Percentiles rank a stretch among this genome's conserved stretches.
phyloP scores from a whole-genome alignment of 441 rosid species.

The Erysimum cheiri region DNA sequence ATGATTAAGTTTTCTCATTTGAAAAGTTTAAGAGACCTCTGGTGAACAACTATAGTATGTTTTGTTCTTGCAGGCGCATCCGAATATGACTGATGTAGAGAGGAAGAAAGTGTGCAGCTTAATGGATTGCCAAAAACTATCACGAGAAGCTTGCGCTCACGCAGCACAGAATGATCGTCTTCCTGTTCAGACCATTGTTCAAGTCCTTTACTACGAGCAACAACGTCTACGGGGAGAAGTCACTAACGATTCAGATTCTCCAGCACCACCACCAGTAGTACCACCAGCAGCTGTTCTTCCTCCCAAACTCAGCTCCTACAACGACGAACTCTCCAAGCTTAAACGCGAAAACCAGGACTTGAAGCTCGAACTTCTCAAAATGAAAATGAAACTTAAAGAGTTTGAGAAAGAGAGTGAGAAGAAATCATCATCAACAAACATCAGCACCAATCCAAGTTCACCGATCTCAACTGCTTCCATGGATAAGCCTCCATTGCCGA shows the following conservation, averaged over 20 bases:
- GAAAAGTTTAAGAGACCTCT: not conserved
- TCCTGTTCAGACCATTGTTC: conserved; percentile 87
- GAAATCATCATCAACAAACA: conserved; percentile 25
- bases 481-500: conserved; percentile 81
- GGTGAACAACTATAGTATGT: not conserved
- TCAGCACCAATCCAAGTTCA: conserved; percentile 35
- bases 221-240: conserved; percentile 86
- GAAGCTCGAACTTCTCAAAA: conserved; percentile 72
- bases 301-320: conserved; percentile 46
- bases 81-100: conserved; percentile 63
- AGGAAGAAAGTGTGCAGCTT: conserved; percentile 74
- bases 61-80: conserved; percentile 60
- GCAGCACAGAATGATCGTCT: conserved; percentile 78
- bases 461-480: conserved; percentile 53
- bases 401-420: conserved; percentile 54
- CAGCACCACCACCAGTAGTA: conserved; percentile 46
- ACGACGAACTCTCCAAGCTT: conserved; percentile 64
- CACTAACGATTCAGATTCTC: conserved; percentile 57
- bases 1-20: not conserved
- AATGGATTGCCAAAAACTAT: conserved; percentile 82
- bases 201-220: conserved; percentile 92
- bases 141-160: conserved; percentile 80
- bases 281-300: conserved; percentile 54
- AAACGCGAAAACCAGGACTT: conserved; percentile 81
- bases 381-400: conserved; percentile 90